A percentile compares a stretch with the other conserved stretches of the same genome.
Evolutionary conservation across 306 rosid species (phyloP).

Genomic region (Astragalus membranaceus): DNA sequence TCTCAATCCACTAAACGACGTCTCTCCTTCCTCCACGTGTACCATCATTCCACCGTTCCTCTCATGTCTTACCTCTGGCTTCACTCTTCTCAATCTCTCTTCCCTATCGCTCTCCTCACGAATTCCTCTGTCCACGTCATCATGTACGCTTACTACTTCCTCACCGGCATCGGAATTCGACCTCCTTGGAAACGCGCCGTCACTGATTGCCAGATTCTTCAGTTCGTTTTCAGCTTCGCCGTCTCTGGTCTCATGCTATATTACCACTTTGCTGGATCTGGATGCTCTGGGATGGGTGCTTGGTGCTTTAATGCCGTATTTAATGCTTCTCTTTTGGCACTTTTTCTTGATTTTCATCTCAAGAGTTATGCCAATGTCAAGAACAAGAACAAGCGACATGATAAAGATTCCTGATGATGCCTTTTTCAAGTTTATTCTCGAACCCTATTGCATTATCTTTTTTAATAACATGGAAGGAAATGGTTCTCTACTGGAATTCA

Average conservation of each 20-base stretch:
- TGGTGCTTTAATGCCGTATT: slow-evolving; percentile 83
- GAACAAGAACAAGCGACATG: background rate
- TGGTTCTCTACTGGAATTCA: no score
- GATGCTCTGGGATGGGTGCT: slow-evolving; percentile 68
- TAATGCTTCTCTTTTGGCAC: slow-evolving; percentile 65
- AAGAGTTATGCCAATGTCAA: slow-evolving; percentile 45
- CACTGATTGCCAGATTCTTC: slow-evolving; percentile 74
- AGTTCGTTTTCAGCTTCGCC: slow-evolving; percentile 67
- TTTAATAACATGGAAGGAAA: no score
- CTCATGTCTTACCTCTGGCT: slow-evolving; percentile 82
- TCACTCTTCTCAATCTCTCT: slow-evolving; percentile 57
- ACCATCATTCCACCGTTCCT: slow-evolving; percentile 79
- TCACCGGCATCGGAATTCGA: slow-evolving; percentile 44
- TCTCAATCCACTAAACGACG: slow-evolving; percentile 47
- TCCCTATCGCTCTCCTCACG: slow-evolving; percentile 72
- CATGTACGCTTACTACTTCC: slow-evolving; percentile 78
- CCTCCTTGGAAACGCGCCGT: slow-evolving; percentile 79
- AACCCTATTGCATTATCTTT: no score
- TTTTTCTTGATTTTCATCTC: slow-evolving; percentile 62
- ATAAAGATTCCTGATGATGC: background rate
- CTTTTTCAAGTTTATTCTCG: no score
- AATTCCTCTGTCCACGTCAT: slow-evolving; percentile 71
- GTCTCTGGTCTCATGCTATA: slow-evolving; percentile 55
- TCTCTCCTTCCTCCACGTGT: slow-evolving; percentile 85
- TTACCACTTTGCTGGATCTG: slow-evolving; percentile 46